Evolutionary conservation across 164 flowering plant species (phyloP).

Genomic region (Hamamelis virginiana): DNA sequence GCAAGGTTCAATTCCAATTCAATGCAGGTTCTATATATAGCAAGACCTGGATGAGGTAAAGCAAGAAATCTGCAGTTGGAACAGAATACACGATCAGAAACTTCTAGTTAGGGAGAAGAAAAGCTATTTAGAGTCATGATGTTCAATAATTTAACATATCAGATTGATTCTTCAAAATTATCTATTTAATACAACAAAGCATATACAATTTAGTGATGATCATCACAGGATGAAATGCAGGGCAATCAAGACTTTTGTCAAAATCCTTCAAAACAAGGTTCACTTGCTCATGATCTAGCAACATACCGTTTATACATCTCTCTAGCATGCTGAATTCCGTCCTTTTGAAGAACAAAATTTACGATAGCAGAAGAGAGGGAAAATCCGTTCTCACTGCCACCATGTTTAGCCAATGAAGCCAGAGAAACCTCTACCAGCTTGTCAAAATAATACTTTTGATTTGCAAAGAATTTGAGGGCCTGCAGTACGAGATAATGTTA

Average conservation of each 20-base stretch:
- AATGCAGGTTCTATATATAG: slow-evolving; percentile 59
- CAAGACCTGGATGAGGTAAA: slow-evolving; percentile 76
- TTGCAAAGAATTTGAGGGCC: slow-evolving; percentile 72
- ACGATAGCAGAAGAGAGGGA: slow-evolving; percentile 69
- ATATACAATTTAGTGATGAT: too few relatives aligned
- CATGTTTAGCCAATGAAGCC: slow-evolving; percentile 42
- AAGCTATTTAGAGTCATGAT: neutral
- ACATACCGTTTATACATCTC: slow-evolving; percentile 66
- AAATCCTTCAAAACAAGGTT: neutral
- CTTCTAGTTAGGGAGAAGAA: neutral
- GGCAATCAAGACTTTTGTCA: neutral
- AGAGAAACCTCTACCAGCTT: slow-evolving; percentile 65
- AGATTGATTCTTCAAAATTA: too few relatives aligned
- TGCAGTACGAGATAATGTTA: slow-evolving; percentile 25
- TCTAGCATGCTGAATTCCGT: slow-evolving; percentile 73
- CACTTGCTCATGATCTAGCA: neutral
- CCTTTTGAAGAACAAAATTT: slow-evolving; percentile 50
- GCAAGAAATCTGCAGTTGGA: slow-evolving; percentile 59
- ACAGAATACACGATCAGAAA: neutral
- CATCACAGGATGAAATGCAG: too few relatives aligned
- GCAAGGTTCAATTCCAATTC: slow-evolving; percentile 80
- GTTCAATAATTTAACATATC: neutral
- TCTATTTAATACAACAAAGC: too few relatives aligned
- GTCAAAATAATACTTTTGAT: slow-evolving; percentile 55
- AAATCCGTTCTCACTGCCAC: slow-evolving; percentile 51